Conservation (phyloP, 345 rosid genomes). For the Eucalyptus victrix region DNA sequence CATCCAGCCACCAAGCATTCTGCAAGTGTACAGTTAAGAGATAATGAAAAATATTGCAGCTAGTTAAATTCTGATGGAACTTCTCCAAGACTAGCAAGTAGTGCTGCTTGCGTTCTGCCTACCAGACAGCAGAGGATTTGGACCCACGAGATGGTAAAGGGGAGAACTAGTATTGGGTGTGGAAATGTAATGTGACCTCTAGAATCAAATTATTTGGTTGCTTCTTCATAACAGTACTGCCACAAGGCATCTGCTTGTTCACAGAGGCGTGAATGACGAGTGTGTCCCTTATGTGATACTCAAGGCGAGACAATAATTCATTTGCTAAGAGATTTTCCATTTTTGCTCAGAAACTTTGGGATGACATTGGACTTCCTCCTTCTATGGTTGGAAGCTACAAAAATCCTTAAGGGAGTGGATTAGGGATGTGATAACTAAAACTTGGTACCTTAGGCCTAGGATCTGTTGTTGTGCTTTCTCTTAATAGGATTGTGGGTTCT, state of each 20-base stretch:
- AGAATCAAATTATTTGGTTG: background rate
- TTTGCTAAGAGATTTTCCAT: background rate
- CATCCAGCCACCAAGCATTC: background rate
- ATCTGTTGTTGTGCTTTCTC: background rate
- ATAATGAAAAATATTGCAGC: background rate
- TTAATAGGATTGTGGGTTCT: background rate
- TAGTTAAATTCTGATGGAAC: background rate
- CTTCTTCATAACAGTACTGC: background rate
- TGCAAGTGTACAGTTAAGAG: background rate
- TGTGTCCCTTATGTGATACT: background rate
- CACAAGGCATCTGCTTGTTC: background rate
- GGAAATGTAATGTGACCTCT: background rate
- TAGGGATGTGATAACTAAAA: background rate
- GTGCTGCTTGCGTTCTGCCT: background rate
- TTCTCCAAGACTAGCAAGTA: background rate
- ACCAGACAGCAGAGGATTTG: background rate
- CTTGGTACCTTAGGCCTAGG: background rate
- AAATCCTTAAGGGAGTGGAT: background rate
- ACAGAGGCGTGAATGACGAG: background rate
- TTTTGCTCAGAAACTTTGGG: background rate
- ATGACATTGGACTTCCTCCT: background rate
- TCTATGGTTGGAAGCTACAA: background rate
- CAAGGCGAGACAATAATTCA: background rate
- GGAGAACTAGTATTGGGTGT: background rate
- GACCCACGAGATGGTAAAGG: background rate